Base-by-base conservation (phyloP, 495 filamentous ascomycete genomes). In the Acidiella bohemica region DNA sequence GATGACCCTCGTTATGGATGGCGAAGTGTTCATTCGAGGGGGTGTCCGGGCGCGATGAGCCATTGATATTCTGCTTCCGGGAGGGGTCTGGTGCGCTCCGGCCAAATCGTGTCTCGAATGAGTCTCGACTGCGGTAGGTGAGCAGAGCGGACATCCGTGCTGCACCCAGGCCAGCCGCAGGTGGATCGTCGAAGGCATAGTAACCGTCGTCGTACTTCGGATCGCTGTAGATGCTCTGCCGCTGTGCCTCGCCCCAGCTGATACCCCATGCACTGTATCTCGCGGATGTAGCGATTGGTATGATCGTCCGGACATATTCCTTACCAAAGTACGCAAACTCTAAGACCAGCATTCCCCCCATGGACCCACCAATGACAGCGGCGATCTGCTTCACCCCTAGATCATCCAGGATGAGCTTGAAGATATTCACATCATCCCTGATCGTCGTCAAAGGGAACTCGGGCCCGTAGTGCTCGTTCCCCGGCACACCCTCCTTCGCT, bases 201-300 rank as follows among this genome's bases (percentile, higher is more conserved):
- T 94, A 97, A 6, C 90, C 90, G 58, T 96, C 84, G 36, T 93
- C 84, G 58, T 97, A 97, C 63, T 94, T 95, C 16, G 90, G 90
- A 53, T 97, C 90, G 45, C 83, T 84, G 61, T 95, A 97, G 56
- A 97, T 97, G 67, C 84, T 92, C 61, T 97, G 90, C 36, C 90
- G 67, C 62, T 97, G 90, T 17, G 90, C 88, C 60, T 97, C 90
- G 29, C 90, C 87, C 90, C 90, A 96, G 60, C 85, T 93, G 51
- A 97, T 97, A 28, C 90, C 84, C 90, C 90, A 97, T 13, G 90
- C 90, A 46, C 86, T 93, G 55, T 96, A 90, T 9, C 84, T 75
- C 36, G 84, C 83, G 4, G 88, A 95, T 14, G 90, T 96, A 19
- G 90, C 90, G 50, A 97, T 92, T 3, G 90, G 84, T 20, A 96